These are phyloP conservation scores for Wilcoxina mikolae DNA, from an alignment of 495 filamentous ascomycete species.

Conservation along the genomic window DNA sequence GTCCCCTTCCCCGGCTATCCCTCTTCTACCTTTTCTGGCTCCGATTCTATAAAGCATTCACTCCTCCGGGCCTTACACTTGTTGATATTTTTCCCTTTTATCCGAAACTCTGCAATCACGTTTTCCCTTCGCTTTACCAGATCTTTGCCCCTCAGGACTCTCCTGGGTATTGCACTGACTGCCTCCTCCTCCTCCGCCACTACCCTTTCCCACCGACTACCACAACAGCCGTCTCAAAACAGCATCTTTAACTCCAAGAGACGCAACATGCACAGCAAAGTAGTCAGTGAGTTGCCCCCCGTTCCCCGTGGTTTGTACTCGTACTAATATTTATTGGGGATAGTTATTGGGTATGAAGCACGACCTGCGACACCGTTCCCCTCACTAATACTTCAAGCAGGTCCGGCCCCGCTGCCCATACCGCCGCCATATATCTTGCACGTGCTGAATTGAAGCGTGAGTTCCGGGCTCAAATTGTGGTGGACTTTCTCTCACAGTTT, in stretches of 20 bases:
- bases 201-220: constrained; percentile 1
- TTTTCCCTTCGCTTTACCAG: constrained; percentile 17
- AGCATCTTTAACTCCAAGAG: not conserved
- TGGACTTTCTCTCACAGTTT: constrained; percentile 1
- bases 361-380: not conserved
- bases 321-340: not conserved
- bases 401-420: constrained; percentile 94
- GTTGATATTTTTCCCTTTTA: not conserved
- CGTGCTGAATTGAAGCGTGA: constrained; percentile 73
- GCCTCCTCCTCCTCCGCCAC: constrained; percentile 2
- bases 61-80: not conserved
- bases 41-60: not conserved
- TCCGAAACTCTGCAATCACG: constrained; percentile 15
- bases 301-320: not conserved
- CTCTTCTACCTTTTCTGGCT: not conserved
- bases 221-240: not conserved
- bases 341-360: constrained; percentile 29
- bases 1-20: not conserved
- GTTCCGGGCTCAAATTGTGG: constrained; percentile 8
- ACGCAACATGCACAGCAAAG: constrained; percentile 64
- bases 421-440: constrained; percentile 87
- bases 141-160: constrained; percentile 9
- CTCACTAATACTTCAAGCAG: constrained; percentile 33
- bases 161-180: constrained; percentile 12
- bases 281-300: constrained; percentile 46